These are phyloP conservation scores for Samsoniella hepiali DNA, from an alignment of 2,329 filamentous ascomycete genomes.

Conservation along the genomic window DNA sequence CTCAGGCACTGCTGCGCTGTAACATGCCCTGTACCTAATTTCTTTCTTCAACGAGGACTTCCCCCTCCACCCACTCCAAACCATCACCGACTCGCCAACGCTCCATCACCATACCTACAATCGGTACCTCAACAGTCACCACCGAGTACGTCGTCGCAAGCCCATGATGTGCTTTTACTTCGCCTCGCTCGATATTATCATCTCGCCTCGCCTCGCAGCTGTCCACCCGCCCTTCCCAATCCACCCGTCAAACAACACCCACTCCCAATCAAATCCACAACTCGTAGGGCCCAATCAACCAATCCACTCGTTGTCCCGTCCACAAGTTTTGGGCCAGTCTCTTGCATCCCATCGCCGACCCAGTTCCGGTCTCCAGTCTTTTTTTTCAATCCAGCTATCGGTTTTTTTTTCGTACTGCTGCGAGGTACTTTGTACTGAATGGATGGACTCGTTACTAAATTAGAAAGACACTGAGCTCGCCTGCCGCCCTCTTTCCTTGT, in stretches of 20 bases:
- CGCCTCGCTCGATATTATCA: background rate
- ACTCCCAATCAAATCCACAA: conserved; percentile 6
- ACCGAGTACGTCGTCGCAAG: no score
- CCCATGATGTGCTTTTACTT: background rate
- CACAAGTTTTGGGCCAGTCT: background rate
- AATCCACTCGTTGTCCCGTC: background rate
- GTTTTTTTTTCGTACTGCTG: background rate
- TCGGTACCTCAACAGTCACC: no score
- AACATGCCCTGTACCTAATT: background rate
- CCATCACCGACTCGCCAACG: background rate
- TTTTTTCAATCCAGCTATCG: background rate
- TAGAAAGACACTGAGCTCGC: background rate
- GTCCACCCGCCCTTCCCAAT: background rate
- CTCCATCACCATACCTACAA: background rate
- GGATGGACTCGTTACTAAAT: background rate
- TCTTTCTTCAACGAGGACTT: background rate
- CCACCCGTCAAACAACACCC: conserved; percentile 5
- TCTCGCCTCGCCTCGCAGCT: background rate
- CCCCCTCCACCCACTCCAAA: no score
- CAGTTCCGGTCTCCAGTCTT: conserved; percentile 15
- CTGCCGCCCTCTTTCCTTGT: background rate
- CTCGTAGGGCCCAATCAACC: background rate
- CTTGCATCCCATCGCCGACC: conserved; percentile 13
- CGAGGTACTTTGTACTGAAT: conserved; percentile 2
- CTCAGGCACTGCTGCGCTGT: background rate